Evolutionary conservation across 495 filamentous ascomycete species (phyloP).

Genomic region (Hypoxylon cercidicola): DNA sequence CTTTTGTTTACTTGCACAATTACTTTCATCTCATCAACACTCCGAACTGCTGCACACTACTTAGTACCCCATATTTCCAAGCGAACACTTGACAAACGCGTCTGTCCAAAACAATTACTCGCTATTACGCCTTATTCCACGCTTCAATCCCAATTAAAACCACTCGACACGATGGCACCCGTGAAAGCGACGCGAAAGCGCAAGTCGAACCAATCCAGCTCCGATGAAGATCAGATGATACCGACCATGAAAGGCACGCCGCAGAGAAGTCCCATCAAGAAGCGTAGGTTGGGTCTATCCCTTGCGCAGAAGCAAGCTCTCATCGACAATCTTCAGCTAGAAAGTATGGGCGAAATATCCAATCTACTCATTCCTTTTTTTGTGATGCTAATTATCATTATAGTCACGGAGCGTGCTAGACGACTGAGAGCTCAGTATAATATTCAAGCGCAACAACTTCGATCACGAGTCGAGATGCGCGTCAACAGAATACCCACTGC

Average conservation of each 20-base stretch:
- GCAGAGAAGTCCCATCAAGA: slow-evolving; percentile 68
- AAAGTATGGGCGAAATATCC: slow-evolving; percentile 70
- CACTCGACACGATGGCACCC: slow-evolving; percentile 61
- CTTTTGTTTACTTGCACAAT: slow-evolving; percentile 43
- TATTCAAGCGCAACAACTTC: slow-evolving; percentile 83
- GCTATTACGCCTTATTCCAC: neutral
- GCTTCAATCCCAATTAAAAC: slow-evolving; percentile 13
- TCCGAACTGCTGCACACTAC: slow-evolving; percentile 19
- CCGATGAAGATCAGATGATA: slow-evolving; percentile 50
- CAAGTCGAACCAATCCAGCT: slow-evolving; percentile 64
- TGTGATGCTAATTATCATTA: slow-evolving; percentile 33
- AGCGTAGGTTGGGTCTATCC: slow-evolving; percentile 71
- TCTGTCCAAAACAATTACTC: slow-evolving; percentile 7
- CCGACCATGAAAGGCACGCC: slow-evolving; percentile 54
- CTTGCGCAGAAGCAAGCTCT: slow-evolving; percentile 85
- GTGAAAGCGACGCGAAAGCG: slow-evolving; percentile 63
- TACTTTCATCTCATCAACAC: slow-evolving; percentile 29
- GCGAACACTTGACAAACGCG: slow-evolving; percentile 23
- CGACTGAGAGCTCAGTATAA: slow-evolving; percentile 92
- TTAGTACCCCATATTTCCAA: slow-evolving; percentile 21
- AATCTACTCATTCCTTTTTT: neutral
- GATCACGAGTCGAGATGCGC: slow-evolving; percentile 89
- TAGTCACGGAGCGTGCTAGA: slow-evolving; percentile 91
- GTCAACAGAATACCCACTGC: slow-evolving; percentile 90
- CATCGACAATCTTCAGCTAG: slow-evolving; percentile 91